Evolutionary conservation across 176 grass and related monocot genomes (phyloP), one percentile per base, ranked within the genome.

Genomic region (Aechmea fasciata): DNA sequence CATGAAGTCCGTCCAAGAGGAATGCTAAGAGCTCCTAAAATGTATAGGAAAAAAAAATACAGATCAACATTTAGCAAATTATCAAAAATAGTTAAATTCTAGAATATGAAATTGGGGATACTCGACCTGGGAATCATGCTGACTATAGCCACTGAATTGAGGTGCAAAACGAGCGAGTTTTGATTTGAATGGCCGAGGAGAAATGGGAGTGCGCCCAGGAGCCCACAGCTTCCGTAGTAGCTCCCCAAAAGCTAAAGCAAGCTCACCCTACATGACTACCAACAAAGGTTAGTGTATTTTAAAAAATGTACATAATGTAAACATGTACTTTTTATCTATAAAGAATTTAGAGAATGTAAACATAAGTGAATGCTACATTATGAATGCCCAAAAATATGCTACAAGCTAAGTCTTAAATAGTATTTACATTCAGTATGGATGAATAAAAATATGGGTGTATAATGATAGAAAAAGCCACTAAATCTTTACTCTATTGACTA

Each of bases 211-310:
- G 49, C 89, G 86, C 61, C 95, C 81, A 81, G 95, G 82, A 74
- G 95, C 80, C 95, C 95, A 99, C 48, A 99, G 89, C 79, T 99
- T 99, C 70, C 89, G 90, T 57, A 99, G 65, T 59, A 99, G 80
- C 69, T 99, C 95, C 57, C 95, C 95, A 85, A 99, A 99, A 76
- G 95, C 90, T 79, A 99, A 77, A 10, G 95, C 95, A 87, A 99
- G 87, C 88, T 99, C 95, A 87, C 95, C 95, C 95, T 99, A 71
- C 95, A 93, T 84, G 72, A 85, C 86, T 99, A 99, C 77, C 78
- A 93, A 85, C 80, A 81, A 63, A 87, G 82, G 76, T 92, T 79
- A 87, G 82, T 76, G 90, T 63, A 88, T 85, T 74, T 85, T 85
- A 73, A 51, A 47, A 65, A 68, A 67, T 61, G 67, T 73, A 79